Evolutionary conservation across 31 red algal species (phyloP).

Genomic region (Endocladia muricata): DNA sequence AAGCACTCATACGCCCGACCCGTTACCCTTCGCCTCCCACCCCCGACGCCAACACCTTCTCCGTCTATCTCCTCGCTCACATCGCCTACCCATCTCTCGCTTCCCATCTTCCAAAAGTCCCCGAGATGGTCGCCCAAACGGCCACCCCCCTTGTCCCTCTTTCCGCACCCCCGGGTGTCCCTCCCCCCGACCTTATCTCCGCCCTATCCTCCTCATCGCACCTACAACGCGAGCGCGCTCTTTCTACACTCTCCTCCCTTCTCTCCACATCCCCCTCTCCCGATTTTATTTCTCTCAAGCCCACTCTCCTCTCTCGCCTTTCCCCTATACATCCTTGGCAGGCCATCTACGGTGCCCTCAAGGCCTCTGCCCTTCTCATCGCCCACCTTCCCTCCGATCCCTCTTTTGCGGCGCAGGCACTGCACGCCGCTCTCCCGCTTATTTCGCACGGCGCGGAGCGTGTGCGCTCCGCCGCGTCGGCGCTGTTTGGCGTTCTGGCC

Average conservation of each 20-base stretch:
- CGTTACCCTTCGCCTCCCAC: too few species aligned
- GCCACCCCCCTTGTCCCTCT: too few species aligned
- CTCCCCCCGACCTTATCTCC: too few species aligned
- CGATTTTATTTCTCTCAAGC: neutral
- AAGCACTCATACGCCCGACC: too few species aligned
- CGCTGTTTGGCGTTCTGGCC: slow-evolving; percentile 27
- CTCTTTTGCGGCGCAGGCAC: neutral
- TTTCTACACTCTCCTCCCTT: neutral
- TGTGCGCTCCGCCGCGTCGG: slow-evolving; percentile 30
- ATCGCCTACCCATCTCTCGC: too few species aligned
- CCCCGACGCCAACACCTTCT: too few species aligned
- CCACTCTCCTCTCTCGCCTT: slow-evolving; percentile 2
- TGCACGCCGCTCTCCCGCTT: neutral
- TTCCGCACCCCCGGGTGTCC: too few species aligned
- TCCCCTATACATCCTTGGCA: slow-evolving; percentile 20
- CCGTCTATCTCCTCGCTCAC: too few species aligned
- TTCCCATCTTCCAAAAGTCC: too few species aligned
- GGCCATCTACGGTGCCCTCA: slow-evolving; percentile 13
- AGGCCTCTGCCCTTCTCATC: too few species aligned
- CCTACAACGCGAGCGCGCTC: slow-evolving; percentile 23
- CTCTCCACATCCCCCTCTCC: neutral
- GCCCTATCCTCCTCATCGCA: neutral
- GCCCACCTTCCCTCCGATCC: neutral
- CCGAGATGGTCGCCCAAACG: too few species aligned
- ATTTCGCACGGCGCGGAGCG: slow-evolving; percentile 47